Percentiles rank a stretch among this genome's conserved stretches.
These are phyloP conservation scores for Aureoboletus auriporus DNA, from an alignment of 768 basidiomycete species.

Conservation along the genomic window DNA sequence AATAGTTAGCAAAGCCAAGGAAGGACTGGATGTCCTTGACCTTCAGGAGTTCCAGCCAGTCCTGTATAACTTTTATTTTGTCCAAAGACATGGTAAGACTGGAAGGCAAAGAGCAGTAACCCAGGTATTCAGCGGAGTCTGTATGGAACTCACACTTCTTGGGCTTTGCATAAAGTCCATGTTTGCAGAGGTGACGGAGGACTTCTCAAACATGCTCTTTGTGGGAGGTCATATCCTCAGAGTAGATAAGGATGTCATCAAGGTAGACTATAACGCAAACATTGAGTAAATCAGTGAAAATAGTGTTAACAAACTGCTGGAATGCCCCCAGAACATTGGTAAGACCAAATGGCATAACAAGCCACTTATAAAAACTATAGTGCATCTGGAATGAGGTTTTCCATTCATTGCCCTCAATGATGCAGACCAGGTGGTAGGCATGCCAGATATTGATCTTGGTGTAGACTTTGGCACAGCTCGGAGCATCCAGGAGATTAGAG, in stretches of 20 bases:
- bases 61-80: no score
- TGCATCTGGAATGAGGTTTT: no score
- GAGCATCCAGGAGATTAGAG: background rate
- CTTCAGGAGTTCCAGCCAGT: no score
- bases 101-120: no score
- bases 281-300: conserved; percentile 19
- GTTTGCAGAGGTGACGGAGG: background rate
- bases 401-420: background rate
- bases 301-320: conserved; percentile 25
- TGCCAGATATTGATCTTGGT: background rate
- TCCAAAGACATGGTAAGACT: no score
- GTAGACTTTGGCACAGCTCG: background rate
- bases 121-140: no score
- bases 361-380: background rate
- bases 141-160: background rate
- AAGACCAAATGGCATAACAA: conserved; percentile 18
- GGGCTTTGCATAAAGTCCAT: background rate
- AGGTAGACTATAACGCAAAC: conserved; percentile 38
- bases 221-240: background rate
- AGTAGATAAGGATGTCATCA: conserved; percentile 43
- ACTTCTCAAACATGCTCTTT: background rate
- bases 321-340: conserved; percentile 31
- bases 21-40: no score
- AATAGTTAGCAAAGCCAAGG: no score
- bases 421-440: background rate